phyloP scores from a whole-genome alignment of 768 basidiomycete genomes.

The Leccinum pellstonianum region DNA sequence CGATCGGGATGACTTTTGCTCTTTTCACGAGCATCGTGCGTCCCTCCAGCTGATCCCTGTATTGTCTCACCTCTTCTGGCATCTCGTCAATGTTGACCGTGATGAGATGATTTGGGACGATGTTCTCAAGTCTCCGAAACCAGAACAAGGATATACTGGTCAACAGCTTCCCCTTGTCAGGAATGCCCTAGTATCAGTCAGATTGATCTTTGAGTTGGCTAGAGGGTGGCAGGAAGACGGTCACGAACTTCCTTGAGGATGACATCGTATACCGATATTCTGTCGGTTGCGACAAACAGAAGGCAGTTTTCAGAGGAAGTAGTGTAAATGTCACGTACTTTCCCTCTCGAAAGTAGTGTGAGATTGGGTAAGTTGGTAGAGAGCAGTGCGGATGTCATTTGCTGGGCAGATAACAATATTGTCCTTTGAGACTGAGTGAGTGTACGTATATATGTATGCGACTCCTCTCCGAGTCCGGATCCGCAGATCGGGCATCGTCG shows the following conservation, averaged over 20 bases:
- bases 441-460: background rate
- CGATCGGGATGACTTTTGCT: constrained; percentile 85
- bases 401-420: background rate
- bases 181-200: constrained; percentile 69
- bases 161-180: constrained; percentile 87
- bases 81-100: constrained; percentile 75
- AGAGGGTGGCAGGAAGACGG: background rate
- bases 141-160: constrained; percentile 93
- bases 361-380: constrained; percentile 60
- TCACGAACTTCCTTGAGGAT: constrained; percentile 84
- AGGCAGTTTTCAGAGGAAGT: constrained; percentile 69
- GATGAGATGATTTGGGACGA: constrained; percentile 90
- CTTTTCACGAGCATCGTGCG: constrained; percentile 89
- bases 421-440: background rate
- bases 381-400: constrained; percentile 42
- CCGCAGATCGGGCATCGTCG: background rate
- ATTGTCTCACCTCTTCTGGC: constrained; percentile 74
- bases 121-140: constrained; percentile 78
- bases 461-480: background rate
- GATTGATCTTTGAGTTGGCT: background rate
- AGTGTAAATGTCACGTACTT: constrained; percentile 94
- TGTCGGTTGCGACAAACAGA: constrained; percentile 92
- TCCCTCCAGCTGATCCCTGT: constrained; percentile 75
- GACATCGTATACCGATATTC: constrained; percentile 97
- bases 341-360: constrained; percentile 79